Evolutionary conservation across 495 filamentous ascomycete species (phyloP).

Genomic region (Xylaria intraflava): DNA sequence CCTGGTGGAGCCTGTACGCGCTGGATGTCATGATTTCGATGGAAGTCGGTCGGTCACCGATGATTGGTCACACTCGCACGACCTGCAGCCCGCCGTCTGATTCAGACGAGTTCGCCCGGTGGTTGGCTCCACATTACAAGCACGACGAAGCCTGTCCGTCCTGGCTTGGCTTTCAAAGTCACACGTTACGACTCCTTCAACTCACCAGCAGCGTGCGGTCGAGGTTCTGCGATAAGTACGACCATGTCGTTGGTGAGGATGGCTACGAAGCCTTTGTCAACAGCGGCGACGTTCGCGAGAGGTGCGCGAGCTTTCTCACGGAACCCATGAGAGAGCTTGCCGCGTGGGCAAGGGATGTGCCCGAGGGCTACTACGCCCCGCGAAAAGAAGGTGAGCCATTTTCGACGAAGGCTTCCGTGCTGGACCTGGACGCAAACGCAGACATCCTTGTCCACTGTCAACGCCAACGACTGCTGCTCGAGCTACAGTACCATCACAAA

Average conservation of each 20-base stretch:
- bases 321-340: constrained; percentile 22
- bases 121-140: neutral
- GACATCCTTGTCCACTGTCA: constrained; percentile 39
- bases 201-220: too few relatives aligned
- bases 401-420: constrained; percentile 36
- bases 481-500: constrained; percentile 45
- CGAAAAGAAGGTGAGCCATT: constrained; percentile 35
- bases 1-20: constrained; percentile 46
- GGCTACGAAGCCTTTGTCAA: too few relatives aligned
- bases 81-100: neutral
- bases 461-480: constrained; percentile 46
- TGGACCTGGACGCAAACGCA: constrained; percentile 31
- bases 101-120: neutral
- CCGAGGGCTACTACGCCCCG: constrained; percentile 30
- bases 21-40: constrained; percentile 26
- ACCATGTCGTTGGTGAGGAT: too few relatives aligned
- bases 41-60: neutral
- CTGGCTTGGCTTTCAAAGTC: too few relatives aligned
- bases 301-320: constrained; percentile 24
- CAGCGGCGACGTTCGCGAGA: too few relatives aligned
- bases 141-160: too few relatives aligned
- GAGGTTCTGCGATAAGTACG: too few relatives aligned
- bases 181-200: too few relatives aligned
- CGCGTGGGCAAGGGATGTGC: constrained; percentile 36
- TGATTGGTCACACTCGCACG: neutral